A percentile compares a stretch with the other conserved stretches of the same genome.
Evolutionary conservation across 306 rosid genomes (phyloP).

Genomic region (Quercus cerris): DNA sequence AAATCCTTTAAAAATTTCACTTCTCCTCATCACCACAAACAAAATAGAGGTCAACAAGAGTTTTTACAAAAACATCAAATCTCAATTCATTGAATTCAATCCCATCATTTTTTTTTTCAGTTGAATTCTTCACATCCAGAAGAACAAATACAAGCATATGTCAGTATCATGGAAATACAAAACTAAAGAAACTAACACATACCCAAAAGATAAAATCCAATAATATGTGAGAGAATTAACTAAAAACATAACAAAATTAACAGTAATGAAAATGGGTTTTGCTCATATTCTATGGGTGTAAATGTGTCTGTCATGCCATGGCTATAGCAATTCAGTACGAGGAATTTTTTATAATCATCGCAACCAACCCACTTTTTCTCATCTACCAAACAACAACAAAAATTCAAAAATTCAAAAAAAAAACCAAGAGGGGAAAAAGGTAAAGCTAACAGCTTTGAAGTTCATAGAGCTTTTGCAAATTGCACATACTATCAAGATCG

Average conservation of each 20-base stretch:
- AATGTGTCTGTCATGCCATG: constrained; percentile 92
- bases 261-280: background rate
- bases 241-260: accelerated
- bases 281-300: constrained; percentile 99
- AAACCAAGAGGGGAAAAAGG: too few relatives aligned
- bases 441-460: background rate
- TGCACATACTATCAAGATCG: too few relatives aligned
- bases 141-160: too few relatives aligned
- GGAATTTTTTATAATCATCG: constrained; percentile 93
- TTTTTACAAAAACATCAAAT: too few relatives aligned
- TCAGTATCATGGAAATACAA: too few relatives aligned
- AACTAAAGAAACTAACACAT: background rate
- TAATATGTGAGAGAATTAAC: background rate
- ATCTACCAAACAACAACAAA: background rate
- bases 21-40: too few relatives aligned
- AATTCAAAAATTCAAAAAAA: too few relatives aligned
- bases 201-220: too few relatives aligned
- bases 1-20: constrained; percentile 23
- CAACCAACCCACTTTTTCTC: constrained; percentile 29
- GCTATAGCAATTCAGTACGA: constrained; percentile 89
- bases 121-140: too few relatives aligned
- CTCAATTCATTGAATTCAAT: too few relatives aligned
- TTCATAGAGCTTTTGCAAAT: background rate
- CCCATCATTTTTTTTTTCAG: too few relatives aligned
- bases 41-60: too few relatives aligned